Evolutionary conservation across 768 basidiomycete genomes (phyloP).

Genomic region (Xerocomellus dryophilus): DNA sequence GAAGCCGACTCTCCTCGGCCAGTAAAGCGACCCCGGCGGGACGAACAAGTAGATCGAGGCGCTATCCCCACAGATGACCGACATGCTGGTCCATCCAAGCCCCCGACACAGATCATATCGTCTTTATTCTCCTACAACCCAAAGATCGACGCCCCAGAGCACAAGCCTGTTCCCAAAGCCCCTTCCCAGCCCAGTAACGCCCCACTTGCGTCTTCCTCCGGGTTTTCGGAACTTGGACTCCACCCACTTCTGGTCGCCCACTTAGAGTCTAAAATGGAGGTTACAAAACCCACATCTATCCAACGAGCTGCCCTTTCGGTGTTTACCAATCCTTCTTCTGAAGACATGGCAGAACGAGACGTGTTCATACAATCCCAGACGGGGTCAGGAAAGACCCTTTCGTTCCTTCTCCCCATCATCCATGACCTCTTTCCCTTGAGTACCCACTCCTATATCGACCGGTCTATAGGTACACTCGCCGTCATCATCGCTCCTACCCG

Average conservation of each 20-base stretch:
- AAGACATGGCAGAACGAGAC: conserved; percentile 52
- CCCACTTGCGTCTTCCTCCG: conserved; percentile 68
- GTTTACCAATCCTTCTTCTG: conserved; percentile 47
- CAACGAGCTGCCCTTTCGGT: conserved; percentile 70
- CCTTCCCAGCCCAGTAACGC: conserved; percentile 72
- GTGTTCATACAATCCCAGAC: conserved; percentile 96
- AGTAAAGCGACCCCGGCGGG: conserved; percentile 45
- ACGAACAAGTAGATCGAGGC: conserved; percentile 22
- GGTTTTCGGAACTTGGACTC: conserved; percentile 80
- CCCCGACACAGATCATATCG: conserved; percentile 68
- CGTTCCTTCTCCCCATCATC: conserved; percentile 91
- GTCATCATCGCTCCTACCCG: conserved; percentile 94
- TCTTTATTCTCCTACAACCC: conserved; percentile 88
- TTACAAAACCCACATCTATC: conserved; percentile 84
- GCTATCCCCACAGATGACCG: conserved; percentile 11
- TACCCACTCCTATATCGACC: conserved; percentile 87
- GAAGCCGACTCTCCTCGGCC: conserved; percentile 35
- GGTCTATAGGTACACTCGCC: conserved; percentile 91
- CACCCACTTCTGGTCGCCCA: conserved; percentile 78
- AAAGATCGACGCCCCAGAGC: conserved; percentile 47
- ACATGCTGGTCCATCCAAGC: conserved; percentile 28
- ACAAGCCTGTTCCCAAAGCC: conserved; percentile 21
- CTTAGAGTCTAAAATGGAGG: conserved; percentile 73
- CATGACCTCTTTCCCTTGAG: conserved; percentile 91
- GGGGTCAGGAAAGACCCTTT: conserved; percentile 93